phyloP scores from a whole-genome alignment of 1,284 basidiomycete species.

The Trichosporon asahii region DNA sequence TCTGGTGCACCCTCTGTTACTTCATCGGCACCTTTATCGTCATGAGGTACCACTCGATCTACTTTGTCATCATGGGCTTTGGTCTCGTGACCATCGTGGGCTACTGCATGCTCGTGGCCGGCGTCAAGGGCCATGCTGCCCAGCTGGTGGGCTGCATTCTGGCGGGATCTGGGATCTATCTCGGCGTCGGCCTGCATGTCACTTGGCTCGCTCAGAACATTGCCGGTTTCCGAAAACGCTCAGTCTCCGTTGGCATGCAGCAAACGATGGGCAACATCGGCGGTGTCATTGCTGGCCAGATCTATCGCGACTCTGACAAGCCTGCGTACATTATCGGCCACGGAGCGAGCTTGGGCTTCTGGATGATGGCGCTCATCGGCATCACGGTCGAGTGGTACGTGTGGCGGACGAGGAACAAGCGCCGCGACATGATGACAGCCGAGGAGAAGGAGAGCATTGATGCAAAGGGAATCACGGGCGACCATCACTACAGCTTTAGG shows the following conservation, averaged over 20 bases:
- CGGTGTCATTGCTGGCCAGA: conserved; percentile 24
- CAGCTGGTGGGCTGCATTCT: conserved; percentile 33
- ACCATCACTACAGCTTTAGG: conserved; percentile 20
- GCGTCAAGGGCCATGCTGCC: conserved; percentile 11
- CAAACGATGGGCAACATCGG: conserved; percentile 38
- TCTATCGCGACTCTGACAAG: conserved; percentile 18
- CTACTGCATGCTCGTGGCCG: conserved; percentile 29
- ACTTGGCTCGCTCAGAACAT: conserved; percentile 31
- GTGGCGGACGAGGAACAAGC: conserved; percentile 16
- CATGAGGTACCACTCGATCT: conserved; percentile 17
- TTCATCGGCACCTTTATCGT: conserved; percentile 24
- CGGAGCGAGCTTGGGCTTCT: conserved; percentile 11
- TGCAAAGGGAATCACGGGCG: conserved; percentile 19
- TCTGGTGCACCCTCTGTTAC: conserved; percentile 17
- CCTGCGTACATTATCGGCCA: conserved; percentile 19
- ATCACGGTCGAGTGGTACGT: conserved; percentile 18
- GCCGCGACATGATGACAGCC: conserved; percentile 12
- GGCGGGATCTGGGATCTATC: conserved; percentile 32
- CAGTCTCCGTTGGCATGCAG: conserved; percentile 30
- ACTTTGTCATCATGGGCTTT: conserved; percentile 16
- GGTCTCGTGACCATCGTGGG: conserved; percentile 13
- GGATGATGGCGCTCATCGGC: conserved; percentile 10
- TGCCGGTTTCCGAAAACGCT: conserved; percentile 33
- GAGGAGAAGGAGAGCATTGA: conserved; percentile 19
- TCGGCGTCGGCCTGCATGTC: conserved; percentile 32